Conservation (phyloP, 768 basidiomycete species). For the Calocybe gangraenosa region DNA sequence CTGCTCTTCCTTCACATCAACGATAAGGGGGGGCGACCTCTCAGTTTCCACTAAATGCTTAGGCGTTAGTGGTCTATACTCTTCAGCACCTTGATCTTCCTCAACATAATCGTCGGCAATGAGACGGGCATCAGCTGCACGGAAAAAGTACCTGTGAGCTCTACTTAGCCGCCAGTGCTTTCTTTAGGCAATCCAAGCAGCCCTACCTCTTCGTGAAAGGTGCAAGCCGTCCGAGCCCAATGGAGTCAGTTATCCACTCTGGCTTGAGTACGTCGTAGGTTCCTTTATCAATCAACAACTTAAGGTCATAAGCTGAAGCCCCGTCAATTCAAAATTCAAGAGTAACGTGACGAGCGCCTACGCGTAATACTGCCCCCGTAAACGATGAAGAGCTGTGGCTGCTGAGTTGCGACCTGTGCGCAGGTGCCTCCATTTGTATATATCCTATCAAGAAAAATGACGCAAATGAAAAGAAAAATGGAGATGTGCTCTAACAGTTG, state of each 20-base stretch:
- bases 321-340: neutral
- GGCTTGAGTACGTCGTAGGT: conserved; percentile 73
- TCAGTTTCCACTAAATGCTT: neutral
- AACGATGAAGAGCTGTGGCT: conserved; percentile 51
- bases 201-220: conserved; percentile 67
- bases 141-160: conserved; percentile 67
- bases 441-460: too few relatives aligned
- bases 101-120: conserved; percentile 48
- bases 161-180: neutral
- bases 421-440: conserved; percentile 65
- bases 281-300: conserved; percentile 65
- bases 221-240: conserved; percentile 49
- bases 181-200: neutral
- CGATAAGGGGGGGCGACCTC: conserved; percentile 1
- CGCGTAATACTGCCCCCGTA: conserved; percentile 70
- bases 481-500: conserved; percentile 46
- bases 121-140: conserved; percentile 53
- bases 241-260: conserved; percentile 77
- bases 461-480: neutral
- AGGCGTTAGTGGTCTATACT: conserved; percentile 16
- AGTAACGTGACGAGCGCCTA: conserved; percentile 31
- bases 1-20: conserved; percentile 15
- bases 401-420: conserved; percentile 55
- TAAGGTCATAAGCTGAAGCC: conserved; percentile 62
- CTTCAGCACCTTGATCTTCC: conserved; percentile 24